phyloP scores from a whole-genome alignment of 257 asterid genomes.

The Lycium barbarum region DNA sequence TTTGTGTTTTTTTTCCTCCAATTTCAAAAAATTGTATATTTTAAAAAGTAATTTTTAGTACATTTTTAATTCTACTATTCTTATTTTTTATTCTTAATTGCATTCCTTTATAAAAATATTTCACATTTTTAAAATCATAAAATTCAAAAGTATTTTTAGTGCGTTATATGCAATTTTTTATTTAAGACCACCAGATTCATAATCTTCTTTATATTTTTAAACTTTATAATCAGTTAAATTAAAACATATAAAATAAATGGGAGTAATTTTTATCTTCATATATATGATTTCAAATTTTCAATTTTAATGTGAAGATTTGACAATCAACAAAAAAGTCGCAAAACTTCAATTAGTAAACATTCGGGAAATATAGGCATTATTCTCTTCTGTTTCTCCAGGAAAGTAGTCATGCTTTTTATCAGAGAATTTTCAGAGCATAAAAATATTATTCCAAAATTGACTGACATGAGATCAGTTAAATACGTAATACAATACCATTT shows the following conservation, averaged over 20 bases:
- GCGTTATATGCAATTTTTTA: neutral
- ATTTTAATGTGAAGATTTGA: neutral
- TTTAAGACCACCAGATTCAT: neutral
- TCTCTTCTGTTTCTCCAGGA: neutral
- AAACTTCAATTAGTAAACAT: neutral
- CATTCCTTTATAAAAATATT: neutral
- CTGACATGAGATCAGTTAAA: slow-evolving; percentile 30
- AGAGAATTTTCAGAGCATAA: neutral
- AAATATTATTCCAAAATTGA: slow-evolving; percentile 30
- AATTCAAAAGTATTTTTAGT: neutral
- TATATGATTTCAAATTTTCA: neutral
- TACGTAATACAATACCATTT: neutral
- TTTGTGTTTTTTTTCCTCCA: neutral
- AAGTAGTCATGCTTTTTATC: neutral
- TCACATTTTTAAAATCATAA: neutral
- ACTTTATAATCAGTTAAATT: neutral
- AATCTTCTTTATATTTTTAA: neutral
- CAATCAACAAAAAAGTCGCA: neutral
- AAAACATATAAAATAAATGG: neutral
- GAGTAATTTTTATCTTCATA: neutral
- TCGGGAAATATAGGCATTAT: neutral
- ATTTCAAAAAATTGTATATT: neutral
- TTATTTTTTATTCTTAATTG: neutral
- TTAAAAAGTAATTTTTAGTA: neutral
- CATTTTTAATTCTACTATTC: neutral